Base-by-base conservation (phyloP, 148 eudicot species). In the Gaultheria prostrata region DNA sequence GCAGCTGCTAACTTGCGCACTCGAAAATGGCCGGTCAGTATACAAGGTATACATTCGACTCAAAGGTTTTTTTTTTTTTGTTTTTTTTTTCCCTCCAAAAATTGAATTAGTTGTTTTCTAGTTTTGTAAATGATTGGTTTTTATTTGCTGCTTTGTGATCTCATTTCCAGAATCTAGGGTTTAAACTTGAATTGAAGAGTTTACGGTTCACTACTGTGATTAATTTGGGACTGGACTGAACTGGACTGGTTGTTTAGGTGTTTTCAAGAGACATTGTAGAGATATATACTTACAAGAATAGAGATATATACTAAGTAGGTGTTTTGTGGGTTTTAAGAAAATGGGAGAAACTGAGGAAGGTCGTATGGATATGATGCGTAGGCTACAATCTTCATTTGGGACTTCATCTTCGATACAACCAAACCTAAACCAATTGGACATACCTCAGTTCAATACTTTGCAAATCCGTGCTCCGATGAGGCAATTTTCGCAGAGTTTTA, bases 271-370 rank as follows among this genome's bases (percentile, higher is more conserved):
- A 73, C 83, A 57, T 88, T 83, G 79, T 87, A 24, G 85, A 18
- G 56, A 30, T 69, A 39, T 49, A 63, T 4, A 30, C 28, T 59
- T 61, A 30, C 39, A 13, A 67, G 72, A 13, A 67, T 6, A 32
- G 35, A 33, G 0, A 71, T 71, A 33, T 59, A 48, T 48, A 48
- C 4, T 4, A 24, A 49, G 56, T 74, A n/a, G 30, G 28, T 82
- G 65, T 43, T 43, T 24, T 78, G 21, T 81, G 24, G 48, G 54
- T 74, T 80, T 77, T 73, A 71, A 81, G 32, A 21, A 71, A 85
- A 92, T 88, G 90, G 98, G 98, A 82, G 98, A 94, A 70, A 89
- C 88, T 72, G 97, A 92, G 82, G 91, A 92, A 75, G 92, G 87
- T 71, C 88, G 88, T 76, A 88, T 86, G 54, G 94, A 90, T 84